Evolutionary conservation across 257 asterid genomes (phyloP).

Genomic region (Plectranthus barbatus): DNA sequence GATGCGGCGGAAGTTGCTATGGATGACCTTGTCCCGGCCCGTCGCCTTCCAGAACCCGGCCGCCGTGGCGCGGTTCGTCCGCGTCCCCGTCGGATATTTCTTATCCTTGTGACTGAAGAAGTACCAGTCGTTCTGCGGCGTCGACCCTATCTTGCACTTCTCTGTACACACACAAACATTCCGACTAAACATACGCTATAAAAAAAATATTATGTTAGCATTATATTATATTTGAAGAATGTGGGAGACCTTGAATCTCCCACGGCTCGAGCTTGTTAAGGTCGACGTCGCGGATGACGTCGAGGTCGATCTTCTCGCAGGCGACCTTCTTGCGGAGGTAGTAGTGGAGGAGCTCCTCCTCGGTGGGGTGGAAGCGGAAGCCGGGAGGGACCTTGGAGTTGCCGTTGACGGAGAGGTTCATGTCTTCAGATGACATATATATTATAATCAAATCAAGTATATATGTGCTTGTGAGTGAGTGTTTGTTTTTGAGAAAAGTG

Average conservation of each 20-base stretch:
- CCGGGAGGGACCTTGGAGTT: conserved; percentile 88
- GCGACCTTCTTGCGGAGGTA: conserved; percentile 78
- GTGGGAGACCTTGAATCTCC: conserved; percentile 99
- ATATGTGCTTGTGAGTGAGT: not conserved
- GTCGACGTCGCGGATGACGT: conserved; percentile 82
- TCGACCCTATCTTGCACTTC: conserved; percentile 79
- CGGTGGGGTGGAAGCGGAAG: conserved; percentile 71
- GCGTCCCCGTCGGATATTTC: conserved; percentile 79
- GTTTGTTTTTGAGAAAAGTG: too few relatives aligned
- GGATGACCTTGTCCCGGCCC: conserved; percentile 74
- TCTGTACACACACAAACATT: conserved; percentile 28
- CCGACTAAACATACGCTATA: too few relatives aligned
- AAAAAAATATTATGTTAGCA: too few relatives aligned
- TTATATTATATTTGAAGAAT: too few relatives aligned
- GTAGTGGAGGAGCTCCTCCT: conserved; percentile 63
- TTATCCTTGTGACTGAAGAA: conserved; percentile 92
- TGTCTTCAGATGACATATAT: conserved; percentile 26
- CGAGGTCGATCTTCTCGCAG: conserved; percentile 65
- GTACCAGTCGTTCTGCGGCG: conserved; percentile 92
- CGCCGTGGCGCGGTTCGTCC: conserved; percentile 83
- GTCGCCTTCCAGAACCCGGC: conserved; percentile 98
- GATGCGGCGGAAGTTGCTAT: conserved; percentile 55
- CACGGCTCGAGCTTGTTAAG: conserved; percentile 94
- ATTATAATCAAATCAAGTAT: too few relatives aligned
- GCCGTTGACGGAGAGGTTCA: conserved; percentile 75